A percentile compares a stretch with the other conserved stretches of the same genome.
phyloP scores from a whole-genome alignment of 2,329 filamentous ascomycete genomes.

The Fusarium nygamai region DNA sequence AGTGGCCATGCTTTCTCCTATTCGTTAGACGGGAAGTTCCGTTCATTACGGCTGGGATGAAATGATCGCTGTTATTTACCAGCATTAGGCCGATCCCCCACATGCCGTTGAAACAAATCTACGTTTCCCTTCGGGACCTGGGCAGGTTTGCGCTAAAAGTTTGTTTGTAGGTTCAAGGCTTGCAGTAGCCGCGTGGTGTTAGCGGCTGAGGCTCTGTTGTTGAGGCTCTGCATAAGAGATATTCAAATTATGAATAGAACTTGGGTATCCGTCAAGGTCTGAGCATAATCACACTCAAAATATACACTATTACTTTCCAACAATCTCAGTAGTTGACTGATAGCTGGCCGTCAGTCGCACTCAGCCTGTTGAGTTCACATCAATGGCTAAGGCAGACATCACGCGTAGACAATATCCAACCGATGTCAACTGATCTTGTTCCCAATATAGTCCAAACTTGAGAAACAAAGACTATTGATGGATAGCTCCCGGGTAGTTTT shows the following conservation, averaged over 20 bases:
- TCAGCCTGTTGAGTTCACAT: background rate
- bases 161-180: background rate
- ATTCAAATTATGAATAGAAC: background rate
- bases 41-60: background rate
- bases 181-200: background rate
- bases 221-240: background rate
- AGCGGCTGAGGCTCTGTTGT: background rate
- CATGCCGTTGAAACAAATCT: background rate
- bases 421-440: background rate
- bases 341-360: background rate
- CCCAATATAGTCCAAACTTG: accelerated
- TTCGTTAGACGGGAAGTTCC: background rate
- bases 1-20: background rate
- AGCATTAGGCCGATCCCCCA: background rate
- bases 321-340: accelerated
- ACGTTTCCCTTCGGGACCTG: background rate
- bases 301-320: accelerated
- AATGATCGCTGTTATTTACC: background rate
- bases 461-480: accelerated
- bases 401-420: accelerated
- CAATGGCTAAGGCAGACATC: background rate
- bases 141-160: background rate
- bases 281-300: accelerated
- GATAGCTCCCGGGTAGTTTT: background rate
- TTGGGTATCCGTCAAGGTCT: accelerated